These are phyloP conservation scores for Wallacemonas collosoma DNA, from an alignment of 208 protist genomes.

Conservation along the genomic window DNA sequence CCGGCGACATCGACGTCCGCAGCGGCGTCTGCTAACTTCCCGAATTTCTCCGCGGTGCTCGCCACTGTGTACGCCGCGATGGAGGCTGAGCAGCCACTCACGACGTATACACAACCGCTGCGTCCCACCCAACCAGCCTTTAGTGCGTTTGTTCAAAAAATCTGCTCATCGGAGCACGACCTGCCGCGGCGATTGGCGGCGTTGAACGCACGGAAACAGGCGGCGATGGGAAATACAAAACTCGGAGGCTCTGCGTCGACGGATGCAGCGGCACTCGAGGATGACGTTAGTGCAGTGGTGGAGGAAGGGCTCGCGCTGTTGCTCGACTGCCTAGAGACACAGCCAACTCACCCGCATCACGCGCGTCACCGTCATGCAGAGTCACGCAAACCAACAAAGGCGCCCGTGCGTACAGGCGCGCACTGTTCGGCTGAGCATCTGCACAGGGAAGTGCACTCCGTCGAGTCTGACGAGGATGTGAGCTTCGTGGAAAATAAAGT, in stretches of 20 bases:
- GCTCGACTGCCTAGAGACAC: constrained; percentile 5
- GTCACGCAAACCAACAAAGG: neutral
- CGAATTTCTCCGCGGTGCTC: neutral
- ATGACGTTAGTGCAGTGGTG: neutral
- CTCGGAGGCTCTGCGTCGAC: neutral
- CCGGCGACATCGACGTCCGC: neutral
- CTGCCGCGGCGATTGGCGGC: constrained; percentile 2
- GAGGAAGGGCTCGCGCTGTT: constrained; percentile 8
- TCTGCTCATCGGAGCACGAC: neutral
- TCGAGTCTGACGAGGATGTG: neutral
- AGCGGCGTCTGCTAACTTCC: neutral
- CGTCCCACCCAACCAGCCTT: constrained; percentile 6
- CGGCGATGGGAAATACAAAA: neutral
- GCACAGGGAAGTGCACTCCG: neutral
- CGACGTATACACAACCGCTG: constrained; percentile 2
- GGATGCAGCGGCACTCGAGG: neutral
- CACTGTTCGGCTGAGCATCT: too few species aligned
- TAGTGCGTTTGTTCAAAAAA: neutral
- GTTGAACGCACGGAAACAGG: neutral
- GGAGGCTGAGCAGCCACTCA: neutral
- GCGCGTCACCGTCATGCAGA: neutral
- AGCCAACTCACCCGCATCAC: neutral
- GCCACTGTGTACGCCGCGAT: neutral
- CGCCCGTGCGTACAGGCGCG: too few species aligned
- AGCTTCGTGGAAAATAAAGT: neutral